Base-by-base conservation (phyloP, 2,329 filamentous ascomycete genomes). In the Diplodia seriata region DNA sequence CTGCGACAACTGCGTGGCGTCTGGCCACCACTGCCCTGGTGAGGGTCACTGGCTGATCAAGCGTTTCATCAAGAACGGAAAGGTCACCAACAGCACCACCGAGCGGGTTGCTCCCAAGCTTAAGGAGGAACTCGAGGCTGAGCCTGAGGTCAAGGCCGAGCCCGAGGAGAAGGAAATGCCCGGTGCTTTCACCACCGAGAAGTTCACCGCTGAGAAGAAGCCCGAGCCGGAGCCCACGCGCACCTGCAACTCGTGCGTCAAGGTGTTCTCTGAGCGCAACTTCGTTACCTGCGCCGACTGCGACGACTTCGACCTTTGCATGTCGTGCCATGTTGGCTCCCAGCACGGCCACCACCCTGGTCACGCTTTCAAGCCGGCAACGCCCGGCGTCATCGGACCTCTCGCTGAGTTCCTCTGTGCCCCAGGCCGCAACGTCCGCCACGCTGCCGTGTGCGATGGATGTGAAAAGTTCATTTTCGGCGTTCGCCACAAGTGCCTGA, bases 31-130 rank as follows among this genome's bases (percentile, higher is more conserved):
- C 50, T 99, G 96, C 83, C 86, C 89, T 70, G 89, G 89, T 68
- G 86, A 90, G 36, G 86, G 88, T 70, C 95, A 99, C 81, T 97
- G 93, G 94, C 85, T 99, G 80, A 94, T 98, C 79, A 97, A 97
- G 87, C 90, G 95, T 68, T 89, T 88, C 70, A 87, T 97, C 70
- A 85, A 90, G 74, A 86, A 93, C 69, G 94, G 94, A 62, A 85
- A 88, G 71, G 89, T 97, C 68, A 86, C 92, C 72, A 92, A 89
- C 80, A 97, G 94, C 84, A 92, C 87, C 26, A 97, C 94, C 1
- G 92, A 97, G 81, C 91, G 86, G 29, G 85, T 97, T 68, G 84
- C 87, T 47, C 89, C 91, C 67, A 93, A 90, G 81, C 74, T 80
- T 29, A 83, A 83, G 74, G 65, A 72, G 20, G 72, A 77, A 66